Base-by-base conservation (phyloP, 805 yeast species). In the Cephaloascus albidus region DNA sequence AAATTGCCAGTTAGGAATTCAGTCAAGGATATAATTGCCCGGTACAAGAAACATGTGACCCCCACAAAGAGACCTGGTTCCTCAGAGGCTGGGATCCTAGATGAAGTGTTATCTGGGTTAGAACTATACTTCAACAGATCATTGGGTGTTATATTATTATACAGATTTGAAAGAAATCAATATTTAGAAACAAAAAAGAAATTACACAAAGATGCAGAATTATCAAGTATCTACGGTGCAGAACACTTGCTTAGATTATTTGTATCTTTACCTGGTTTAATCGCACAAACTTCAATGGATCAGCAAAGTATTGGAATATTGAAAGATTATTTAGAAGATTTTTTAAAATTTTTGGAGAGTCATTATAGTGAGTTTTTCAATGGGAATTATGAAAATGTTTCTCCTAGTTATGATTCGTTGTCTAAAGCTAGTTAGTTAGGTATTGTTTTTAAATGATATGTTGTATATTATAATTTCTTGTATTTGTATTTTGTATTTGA, bases 201-300 rank as follows among this genome's bases (percentile, higher is more conserved):
- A 33, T 45, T 57, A 20, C 49, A 56, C n/a, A 54, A 59, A 20
- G 58, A 58, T 37, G 54, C 54, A 38, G 57, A 60, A 12, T 52
- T 66, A 36, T 55, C 72, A 43, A 66, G 70, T 2, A 54, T 81
- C 1, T 90, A 89, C 51, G 96, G 96, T 0, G 70, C 81, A 1
- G 89, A 85, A 49, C 97, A 89, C 58, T 61, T 93, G 30, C 60
- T 90, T 43, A 67, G 98, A 46, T 60, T 90, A 41, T 65, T 88
- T 46, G 81, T 85, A 14, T 68, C 85, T 1, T 60, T 93, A 35
- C 97, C 98, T 0, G 93, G 87, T 10, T 61, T 88, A n/a, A 71
- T 89, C 39, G 72, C 86, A 1, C 81, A 79, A 45, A 78, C 95
- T 1, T 63, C 78, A 6, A 84, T 88, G 88, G 96, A 88, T 50